These are phyloP conservation scores for Ensete ventricosum DNA, from an alignment of 176 grass and related monocot species.

Conservation along the genomic window DNA sequence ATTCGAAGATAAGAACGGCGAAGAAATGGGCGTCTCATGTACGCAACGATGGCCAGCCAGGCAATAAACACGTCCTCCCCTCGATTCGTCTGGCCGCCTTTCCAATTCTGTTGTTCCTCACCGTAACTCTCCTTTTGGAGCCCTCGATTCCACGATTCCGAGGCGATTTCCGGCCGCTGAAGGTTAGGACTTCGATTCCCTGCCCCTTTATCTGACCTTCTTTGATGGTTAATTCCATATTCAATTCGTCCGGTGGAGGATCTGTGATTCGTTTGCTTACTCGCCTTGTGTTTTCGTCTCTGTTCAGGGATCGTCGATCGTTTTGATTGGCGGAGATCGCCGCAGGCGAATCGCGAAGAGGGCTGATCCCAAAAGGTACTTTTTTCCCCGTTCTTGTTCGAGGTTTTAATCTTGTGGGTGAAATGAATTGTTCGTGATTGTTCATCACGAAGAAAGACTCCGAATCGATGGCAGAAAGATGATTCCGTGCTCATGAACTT, in stretches of 20 bases:
- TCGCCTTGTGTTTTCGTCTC: not conserved
- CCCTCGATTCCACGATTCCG: slow-evolving; percentile 3
- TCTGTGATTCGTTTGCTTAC: not conserved
- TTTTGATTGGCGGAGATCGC: not conserved
- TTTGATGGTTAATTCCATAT: not conserved
- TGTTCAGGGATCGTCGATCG: not conserved
- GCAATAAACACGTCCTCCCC: not conserved
- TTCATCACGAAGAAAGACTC: not conserved
- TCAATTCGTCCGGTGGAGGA: not conserved
- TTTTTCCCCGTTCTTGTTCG: not conserved
- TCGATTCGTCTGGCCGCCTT: not conserved
- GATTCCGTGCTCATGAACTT: not conserved
- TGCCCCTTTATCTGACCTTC: not conserved
- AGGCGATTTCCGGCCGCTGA: not conserved
- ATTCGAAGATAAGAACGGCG: not conserved
- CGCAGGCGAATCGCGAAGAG: not conserved
- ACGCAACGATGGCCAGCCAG: not conserved
- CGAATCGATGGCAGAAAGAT: not conserved
- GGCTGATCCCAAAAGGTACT: not conserved
- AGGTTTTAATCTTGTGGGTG: not conserved
- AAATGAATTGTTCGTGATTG: not conserved
- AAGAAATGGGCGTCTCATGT: not conserved
- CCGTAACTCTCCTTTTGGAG: not conserved
- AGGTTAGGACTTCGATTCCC: slow-evolving; percentile 1
- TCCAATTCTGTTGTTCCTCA: not conserved